A percentile compares a stretch with the other conserved stretches of the same genome.
phyloP scores from a whole-genome alignment of 163 green algal genomes.

The Scenedesmus sp. region DNA sequence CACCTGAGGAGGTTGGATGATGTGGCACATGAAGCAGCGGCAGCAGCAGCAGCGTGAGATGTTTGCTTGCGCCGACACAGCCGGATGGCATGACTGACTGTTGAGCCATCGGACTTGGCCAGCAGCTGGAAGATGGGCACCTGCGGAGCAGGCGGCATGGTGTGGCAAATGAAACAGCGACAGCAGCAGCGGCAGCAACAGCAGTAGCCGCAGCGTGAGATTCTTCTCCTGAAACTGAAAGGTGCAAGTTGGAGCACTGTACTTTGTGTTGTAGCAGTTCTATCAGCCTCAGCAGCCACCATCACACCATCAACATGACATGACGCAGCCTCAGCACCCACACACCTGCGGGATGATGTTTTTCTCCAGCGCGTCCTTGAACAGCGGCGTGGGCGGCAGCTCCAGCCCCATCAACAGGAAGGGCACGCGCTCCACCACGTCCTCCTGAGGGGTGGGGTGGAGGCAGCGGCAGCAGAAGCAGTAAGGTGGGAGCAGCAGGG shows the following conservation, averaged over 20 bases:
- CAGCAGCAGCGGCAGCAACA: not conserved
- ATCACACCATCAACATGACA: not conserved
- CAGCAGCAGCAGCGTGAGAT: not conserved
- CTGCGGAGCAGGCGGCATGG: slow-evolving; percentile 54
- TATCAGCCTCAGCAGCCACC: too few relatives aligned
- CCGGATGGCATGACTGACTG: slow-evolving; percentile 9
- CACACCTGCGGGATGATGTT: slow-evolving; percentile 97
- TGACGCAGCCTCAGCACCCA: not conserved
- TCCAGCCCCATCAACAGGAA: slow-evolving; percentile 94
- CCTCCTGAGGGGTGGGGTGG: slow-evolving; percentile 26
- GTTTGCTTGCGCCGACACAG: not conserved
- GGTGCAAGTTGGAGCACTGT: not conserved
- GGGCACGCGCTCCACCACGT: slow-evolving; percentile 74
- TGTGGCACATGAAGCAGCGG: not conserved
- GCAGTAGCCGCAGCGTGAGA: too few relatives aligned
- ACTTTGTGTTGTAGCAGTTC: too few relatives aligned
- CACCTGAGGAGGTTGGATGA: slow-evolving; percentile 70
- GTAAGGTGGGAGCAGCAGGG: not conserved
- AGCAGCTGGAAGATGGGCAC: slow-evolving; percentile 95
- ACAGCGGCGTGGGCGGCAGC: slow-evolving; percentile 93
- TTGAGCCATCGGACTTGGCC: slow-evolving; percentile 88
- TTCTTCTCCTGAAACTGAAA: not conserved
- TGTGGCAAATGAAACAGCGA: not conserved
- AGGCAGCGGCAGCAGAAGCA: not conserved
- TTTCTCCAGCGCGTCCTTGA: slow-evolving; percentile 89